Evolutionary conservation across 768 basidiomycete genomes (phyloP), one percentile per base, ranked within the genome.

Genomic region (Macrolepiota dolichaula): DNA sequence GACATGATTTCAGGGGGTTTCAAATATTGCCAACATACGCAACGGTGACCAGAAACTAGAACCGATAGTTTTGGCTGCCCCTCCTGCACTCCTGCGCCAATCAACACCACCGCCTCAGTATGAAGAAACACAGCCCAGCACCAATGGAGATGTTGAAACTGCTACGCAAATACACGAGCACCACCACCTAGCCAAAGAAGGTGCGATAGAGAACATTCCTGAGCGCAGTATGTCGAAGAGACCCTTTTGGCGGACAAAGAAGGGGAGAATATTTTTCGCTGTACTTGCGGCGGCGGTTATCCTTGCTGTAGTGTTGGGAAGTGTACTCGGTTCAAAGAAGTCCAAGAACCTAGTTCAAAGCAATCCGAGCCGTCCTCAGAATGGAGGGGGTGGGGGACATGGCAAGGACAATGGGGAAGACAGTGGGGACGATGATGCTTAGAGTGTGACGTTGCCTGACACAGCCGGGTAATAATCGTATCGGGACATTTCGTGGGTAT

Each of bases 311-410:
- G 51, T 61, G 25, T 32, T 61, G 2, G 59, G 63, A 9, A 59
- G 59, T 6, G 63, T 64, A 6, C 50, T 64, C 19, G 59, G 55
- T n/a, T 60, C 62, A 3, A 44, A 44, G 42, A 53, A 24, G 12
- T 2, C 29, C 37, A 25, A 13, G 5, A 40, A 24, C 13, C 17
- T 22, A 15, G 12, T 4, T 10, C 7, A 37, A 1, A 17, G 7
- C 32, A 35, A 53, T 3, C 42, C 1, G 15, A 19, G 13, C 7
- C 42, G 19, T 10, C 29, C 29, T 32, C 29, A 32, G 29, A 7
- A 7, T 32, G 29, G 29, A 3, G 7, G 29, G 7, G 29, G 29
- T 7, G 29, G n/a, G n/a, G n/a, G 29, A 3, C 29, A 7, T 7
- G 29, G 29, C 7, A 7, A 7, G 7, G 29, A 7, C 3, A 7